Conservation (phyloP, 306 rosid genomes). For the Quercus mongolica region DNA sequence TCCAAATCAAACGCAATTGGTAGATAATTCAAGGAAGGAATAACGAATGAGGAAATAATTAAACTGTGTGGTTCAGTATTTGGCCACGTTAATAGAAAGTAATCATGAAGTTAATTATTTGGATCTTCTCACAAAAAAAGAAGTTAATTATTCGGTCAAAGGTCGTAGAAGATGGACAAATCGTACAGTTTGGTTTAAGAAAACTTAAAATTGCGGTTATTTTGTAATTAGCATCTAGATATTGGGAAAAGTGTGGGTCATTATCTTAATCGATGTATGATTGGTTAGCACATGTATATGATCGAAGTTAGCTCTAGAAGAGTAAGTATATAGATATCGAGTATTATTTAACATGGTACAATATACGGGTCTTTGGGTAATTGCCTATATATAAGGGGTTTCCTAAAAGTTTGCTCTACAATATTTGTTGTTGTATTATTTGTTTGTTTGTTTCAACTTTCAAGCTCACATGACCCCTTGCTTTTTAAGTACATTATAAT, state of each 20-base stretch:
- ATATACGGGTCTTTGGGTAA: too few relatives aligned
- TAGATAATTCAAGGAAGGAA: neutral
- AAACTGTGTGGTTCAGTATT: neutral
- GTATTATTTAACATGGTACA: too few relatives aligned
- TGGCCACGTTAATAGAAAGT: constrained; percentile 17
- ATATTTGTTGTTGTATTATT: too few relatives aligned
- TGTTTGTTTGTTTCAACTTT: neutral
- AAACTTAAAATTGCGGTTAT: neutral
- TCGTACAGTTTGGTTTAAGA: constrained; percentile 16
- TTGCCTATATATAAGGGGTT: neutral
- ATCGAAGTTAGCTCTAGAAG: neutral
- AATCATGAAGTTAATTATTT: neutral
- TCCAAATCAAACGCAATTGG: neutral
- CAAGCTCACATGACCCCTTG: constrained; percentile 14
- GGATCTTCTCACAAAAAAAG: neutral
- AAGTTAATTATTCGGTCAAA: constrained; percentile 35
- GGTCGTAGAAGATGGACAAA: constrained; percentile 21
- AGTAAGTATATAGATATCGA: too few relatives aligned
- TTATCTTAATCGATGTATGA: constrained; percentile 14
- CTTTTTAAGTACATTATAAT: neutral
- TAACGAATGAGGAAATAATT: constrained; percentile 5
- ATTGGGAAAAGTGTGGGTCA: constrained; percentile 4
- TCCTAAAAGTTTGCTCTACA: neutral
- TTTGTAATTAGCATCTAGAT: neutral
- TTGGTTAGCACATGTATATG: constrained; percentile 19